Evolutionary conservation across 192 early-diverging fungal species (phyloP).

Genomic region (Phycomyces blakesleeanus): DNA sequence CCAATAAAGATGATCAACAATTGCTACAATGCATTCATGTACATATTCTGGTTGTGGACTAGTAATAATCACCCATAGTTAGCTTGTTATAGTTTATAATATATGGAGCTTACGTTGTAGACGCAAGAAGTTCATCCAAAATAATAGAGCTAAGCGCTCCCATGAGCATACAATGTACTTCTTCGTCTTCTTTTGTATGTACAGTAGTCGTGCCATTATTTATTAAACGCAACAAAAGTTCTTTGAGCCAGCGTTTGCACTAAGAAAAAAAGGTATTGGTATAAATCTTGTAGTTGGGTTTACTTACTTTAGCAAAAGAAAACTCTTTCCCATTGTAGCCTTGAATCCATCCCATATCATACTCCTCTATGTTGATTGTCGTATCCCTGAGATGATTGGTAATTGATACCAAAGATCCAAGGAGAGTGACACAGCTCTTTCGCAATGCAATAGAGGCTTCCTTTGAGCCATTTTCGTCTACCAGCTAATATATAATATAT

Average conservation of each 20-base stretch:
- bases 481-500: conserved; percentile 24
- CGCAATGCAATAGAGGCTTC: conserved; percentile 37
- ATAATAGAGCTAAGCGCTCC: conserved; percentile 26
- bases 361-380: neutral
- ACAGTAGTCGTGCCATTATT: conserved; percentile 9
- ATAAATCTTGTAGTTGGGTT: neutral
- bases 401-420: conserved; percentile 38
- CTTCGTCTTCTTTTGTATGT: conserved; percentile 22
- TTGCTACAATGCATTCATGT: conserved; percentile 57
- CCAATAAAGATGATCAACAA: conserved; percentile 67
- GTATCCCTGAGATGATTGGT: conserved; percentile 30
- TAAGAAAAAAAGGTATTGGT: neutral
- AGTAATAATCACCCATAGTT: neutral
- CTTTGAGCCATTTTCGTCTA: conserved; percentile 31
- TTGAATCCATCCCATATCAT: conserved; percentile 4
- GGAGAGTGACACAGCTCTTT: conserved; percentile 43
- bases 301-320: neutral
- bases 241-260: conserved; percentile 34
- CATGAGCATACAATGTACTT: conserved; percentile 41
- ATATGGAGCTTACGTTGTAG: conserved; percentile 13
- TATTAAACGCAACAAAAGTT: conserved; percentile 28
- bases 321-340: neutral
- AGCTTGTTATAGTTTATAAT: neutral
- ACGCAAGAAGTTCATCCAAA: conserved; percentile 35
- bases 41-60: conserved; percentile 40